These are phyloP conservation scores for Boletus pseudo-olivaceus DNA, from an alignment of 768 basidiomycete species.

Conservation along the genomic window DNA sequence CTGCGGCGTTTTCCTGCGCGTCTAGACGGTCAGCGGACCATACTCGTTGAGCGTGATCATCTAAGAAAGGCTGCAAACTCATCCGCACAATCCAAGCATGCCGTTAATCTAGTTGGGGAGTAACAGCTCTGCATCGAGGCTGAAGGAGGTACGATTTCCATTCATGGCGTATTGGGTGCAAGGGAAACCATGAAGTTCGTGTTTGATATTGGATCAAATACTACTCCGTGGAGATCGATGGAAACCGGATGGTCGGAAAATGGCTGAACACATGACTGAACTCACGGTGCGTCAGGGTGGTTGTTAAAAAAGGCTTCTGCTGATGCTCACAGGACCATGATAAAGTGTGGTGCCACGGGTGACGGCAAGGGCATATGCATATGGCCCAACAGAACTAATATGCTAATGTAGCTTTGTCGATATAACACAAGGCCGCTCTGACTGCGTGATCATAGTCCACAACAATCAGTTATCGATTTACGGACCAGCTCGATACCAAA, in stretches of 20 bases:
- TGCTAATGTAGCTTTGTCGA: not conserved
- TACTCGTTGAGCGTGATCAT: not conserved
- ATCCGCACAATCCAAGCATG: conserved; percentile 13
- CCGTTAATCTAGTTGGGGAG: not conserved
- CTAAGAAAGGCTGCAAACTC: not conserved
- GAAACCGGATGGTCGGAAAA: not conserved
- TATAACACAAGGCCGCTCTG: not conserved
- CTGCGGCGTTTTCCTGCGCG: not conserved
- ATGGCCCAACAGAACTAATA: not conserved
- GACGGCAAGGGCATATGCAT: not conserved
- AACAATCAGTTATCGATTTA: conserved; percentile 57
- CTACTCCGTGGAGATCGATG: not conserved
- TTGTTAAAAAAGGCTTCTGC: not conserved
- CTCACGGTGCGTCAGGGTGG: conserved; percentile 5
- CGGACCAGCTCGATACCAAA: conserved; percentile 59
- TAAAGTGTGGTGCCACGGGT: not conserved
- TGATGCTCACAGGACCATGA: not conserved
- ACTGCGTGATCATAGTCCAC: conserved; percentile 35
- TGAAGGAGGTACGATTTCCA: not conserved
- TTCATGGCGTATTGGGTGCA: not conserved
- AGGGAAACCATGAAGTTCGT: not conserved
- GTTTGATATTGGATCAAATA: not conserved
- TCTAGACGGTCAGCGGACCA: not conserved
- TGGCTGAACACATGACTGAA: not conserved
- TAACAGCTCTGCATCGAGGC: not conserved